A percentile compares a stretch with the other conserved stretches of the same genome.
phyloP scores from a whole-genome alignment of 306 rosid species.

The Begonia fuchsioides region DNA sequence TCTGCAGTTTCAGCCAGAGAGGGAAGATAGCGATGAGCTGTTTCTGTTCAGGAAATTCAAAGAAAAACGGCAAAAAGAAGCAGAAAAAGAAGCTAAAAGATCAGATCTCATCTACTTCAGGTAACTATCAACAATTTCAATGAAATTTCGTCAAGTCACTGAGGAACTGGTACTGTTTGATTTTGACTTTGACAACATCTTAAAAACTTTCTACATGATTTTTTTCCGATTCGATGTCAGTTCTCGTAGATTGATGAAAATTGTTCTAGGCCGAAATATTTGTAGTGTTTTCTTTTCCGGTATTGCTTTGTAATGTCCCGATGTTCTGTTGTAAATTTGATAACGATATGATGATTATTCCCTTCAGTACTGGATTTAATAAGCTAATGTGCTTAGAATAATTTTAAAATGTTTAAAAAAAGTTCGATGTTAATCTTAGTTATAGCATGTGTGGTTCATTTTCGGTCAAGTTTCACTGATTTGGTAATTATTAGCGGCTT shows the following conservation, averaged over 20 bases:
- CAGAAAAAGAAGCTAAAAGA: constrained; percentile 28
- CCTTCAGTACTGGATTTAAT: background rate
- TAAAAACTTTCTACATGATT: background rate
- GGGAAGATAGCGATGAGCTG: constrained; percentile 26
- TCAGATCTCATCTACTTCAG: constrained; percentile 40
- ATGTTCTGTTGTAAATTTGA: background rate
- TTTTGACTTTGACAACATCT: constrained; percentile 1
- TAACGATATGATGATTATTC: background rate
- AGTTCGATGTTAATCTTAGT: constrained; percentile 3
- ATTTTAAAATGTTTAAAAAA: background rate
- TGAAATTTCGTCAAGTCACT: background rate
- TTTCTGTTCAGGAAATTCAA: constrained; percentile 30
- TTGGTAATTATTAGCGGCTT: background rate
- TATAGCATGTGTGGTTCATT: constrained; percentile 2
- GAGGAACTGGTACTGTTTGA: background rate
- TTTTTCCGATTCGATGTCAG: constrained; percentile 2
- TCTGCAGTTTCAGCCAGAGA: constrained; percentile 8
- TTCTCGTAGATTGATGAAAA: constrained; percentile 7
- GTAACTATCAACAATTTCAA: constrained; percentile 14
- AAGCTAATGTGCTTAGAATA: background rate
- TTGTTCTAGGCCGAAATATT: constrained; percentile 1
- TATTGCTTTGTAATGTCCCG: background rate
- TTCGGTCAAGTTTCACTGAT: no score
- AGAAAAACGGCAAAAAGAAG: constrained; percentile 19
- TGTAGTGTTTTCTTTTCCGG: background rate